Base-by-base conservation (phyloP, 163 green algal species). In the Chlorella variabilis region DNA sequence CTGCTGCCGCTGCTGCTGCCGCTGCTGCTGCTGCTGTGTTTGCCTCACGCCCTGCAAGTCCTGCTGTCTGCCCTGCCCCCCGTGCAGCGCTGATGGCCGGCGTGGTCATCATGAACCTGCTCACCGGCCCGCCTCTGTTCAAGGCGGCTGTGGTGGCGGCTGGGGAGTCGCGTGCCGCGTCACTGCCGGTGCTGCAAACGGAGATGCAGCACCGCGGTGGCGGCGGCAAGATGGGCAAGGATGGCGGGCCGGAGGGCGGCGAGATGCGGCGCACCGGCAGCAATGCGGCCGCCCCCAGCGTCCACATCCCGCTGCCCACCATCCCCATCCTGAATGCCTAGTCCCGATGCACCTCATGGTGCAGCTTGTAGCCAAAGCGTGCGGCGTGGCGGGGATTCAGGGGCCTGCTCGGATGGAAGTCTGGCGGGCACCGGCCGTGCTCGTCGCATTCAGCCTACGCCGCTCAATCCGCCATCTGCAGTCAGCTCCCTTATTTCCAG, bases 81-180 rank as follows among this genome's bases (percentile, higher is more conserved):
- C 95, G 95, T 66, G 75, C 62, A 45, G 94, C 92, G 1, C 85
- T 89, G 80, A 75, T 92, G 85, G 92, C 94, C 71, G 88, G 87
- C 61, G 88, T 95, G 63, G 94, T 98, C 68, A 83, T 97, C 62
- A 75, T 95, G 67, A 98, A 98, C 83, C 88, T 97, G 71, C 65
- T 94, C 15, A 75, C 91, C 1, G 94, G 94, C 1, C 94, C 94
- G 11, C 89, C 90, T 0, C 80, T 95, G 33, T 98, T 97, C 87
- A 84, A 81, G 84, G 77, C 77, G 6, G 77, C 77, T 13, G 68
- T 83, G 38, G 39, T 83, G 49, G 49, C 65, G 17, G 54, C 66
- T 8, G 77, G 77, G 1, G 77, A 83, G 51, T 39, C 65, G 2
- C 66, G 66, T 2, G 70, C 70, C 6, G 27, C 13, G 29, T 9